phyloP scores from a whole-genome alignment of 371 early-diverging fungal genomes.

The Sporodiniella umbellata region DNA sequence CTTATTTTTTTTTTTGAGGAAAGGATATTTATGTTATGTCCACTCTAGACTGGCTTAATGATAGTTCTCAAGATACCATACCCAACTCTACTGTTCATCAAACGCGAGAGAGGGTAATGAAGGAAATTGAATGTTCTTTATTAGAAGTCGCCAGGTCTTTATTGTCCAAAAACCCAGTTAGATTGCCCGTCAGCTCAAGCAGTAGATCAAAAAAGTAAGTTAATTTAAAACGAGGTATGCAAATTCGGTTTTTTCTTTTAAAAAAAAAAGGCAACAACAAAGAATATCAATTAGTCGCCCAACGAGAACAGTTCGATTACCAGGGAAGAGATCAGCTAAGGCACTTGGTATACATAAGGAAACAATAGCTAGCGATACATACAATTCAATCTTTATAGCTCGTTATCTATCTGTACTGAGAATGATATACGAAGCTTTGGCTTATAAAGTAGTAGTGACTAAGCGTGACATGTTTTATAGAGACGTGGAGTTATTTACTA shows the following conservation, averaged over 20 bases:
- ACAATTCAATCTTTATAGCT: conserved; percentile 24
- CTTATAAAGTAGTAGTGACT: conserved; percentile 27
- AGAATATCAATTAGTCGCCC: neutral
- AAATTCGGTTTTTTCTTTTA: neutral
- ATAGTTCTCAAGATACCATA: neutral
- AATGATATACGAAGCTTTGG: conserved; percentile 42
- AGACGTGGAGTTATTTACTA: conserved; percentile 34
- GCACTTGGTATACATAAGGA: neutral
- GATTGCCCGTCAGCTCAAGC: neutral
- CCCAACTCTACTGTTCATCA: conserved; percentile 7
- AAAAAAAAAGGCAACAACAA: neutral
- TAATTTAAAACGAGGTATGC: neutral
- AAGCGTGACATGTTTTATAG: conserved; percentile 48
- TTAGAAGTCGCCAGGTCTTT: conserved; percentile 9
- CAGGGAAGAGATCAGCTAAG: neutral
- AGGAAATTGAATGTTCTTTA: conserved; percentile 12
- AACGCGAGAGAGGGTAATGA: conserved; percentile 10
- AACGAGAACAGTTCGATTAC: neutral
- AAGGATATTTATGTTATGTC: neutral
- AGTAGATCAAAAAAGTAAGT: neutral
- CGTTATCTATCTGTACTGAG: conserved; percentile 37
- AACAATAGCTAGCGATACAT: neutral
- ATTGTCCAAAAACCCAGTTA: conserved; percentile 3
- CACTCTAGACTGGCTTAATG: neutral
- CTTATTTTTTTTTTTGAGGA: neutral